Conservation (phyloP, 441 rosid species). For the Euphorbia celastroides region DNA sequence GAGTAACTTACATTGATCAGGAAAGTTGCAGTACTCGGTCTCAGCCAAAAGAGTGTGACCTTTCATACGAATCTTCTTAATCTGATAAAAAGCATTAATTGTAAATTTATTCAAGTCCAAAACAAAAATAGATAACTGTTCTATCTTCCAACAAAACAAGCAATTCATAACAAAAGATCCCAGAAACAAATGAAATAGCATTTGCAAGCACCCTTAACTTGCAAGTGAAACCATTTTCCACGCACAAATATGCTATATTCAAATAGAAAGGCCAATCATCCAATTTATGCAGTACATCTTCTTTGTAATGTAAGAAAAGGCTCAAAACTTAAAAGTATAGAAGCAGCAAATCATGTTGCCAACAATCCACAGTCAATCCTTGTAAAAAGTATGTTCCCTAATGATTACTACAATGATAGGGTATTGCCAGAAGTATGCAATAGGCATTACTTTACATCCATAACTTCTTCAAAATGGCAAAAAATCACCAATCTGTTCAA, state of each 20-base stretch:
- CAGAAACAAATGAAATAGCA: not conserved
- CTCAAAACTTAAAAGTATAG: not conserved
- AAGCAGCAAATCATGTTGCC: not conserved
- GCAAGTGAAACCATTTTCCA: not conserved
- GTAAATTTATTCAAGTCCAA: not conserved
- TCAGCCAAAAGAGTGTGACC: constrained; percentile 1
- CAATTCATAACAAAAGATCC: not conserved
- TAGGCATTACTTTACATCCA: not conserved
- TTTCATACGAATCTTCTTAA: constrained; percentile 24
- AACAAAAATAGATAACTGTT: not conserved
- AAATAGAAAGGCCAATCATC: too few relatives aligned
- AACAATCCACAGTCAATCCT: not conserved
- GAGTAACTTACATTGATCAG: constrained; percentile 58
- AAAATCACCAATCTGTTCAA: not conserved
- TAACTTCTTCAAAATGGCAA: not conserved
- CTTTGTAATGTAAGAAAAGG: not conserved
- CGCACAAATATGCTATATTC: constrained; percentile 1
- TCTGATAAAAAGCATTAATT: constrained; percentile 28
- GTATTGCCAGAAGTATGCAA: not conserved
- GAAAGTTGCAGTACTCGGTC: constrained; percentile 52
- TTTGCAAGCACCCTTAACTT: not conserved
- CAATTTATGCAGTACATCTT: not conserved
- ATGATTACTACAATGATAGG: not conserved
- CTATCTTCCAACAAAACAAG: not conserved
- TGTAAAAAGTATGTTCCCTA: not conserved